phyloP scores from a whole-genome alignment of 139 green algal species.

The Haematococcus sp. region DNA sequence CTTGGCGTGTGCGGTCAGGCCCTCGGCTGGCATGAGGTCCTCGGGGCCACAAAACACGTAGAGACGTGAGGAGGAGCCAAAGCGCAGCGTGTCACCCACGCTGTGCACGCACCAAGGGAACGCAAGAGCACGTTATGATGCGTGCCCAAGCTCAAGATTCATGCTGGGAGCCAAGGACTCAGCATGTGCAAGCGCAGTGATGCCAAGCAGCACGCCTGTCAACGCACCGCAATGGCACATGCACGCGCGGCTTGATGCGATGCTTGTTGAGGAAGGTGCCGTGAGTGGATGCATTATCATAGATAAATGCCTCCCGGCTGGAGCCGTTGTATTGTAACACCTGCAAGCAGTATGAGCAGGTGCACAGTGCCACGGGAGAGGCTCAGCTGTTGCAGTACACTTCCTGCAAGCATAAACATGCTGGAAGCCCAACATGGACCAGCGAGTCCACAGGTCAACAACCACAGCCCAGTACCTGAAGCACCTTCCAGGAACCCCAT shows the following conservation, averaged over 20 bases:
- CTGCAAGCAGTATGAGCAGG: neutral
- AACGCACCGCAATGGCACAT: slow-evolving; percentile 55
- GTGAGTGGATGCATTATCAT: slow-evolving; percentile 82
- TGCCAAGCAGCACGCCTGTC: no score
- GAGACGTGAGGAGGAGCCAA: slow-evolving; percentile 79
- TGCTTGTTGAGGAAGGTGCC: slow-evolving; percentile 90
- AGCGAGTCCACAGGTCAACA: no score
- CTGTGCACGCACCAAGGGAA: no score
- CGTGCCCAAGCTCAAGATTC: neutral
- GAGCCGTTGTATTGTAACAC: slow-evolving; percentile 32
- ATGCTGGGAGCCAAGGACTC: no score
- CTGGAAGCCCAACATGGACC: no score
- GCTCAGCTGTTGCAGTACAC: neutral
- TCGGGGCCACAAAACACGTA: slow-evolving; percentile 79
- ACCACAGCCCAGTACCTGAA: no score
- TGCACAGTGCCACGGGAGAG: neutral
- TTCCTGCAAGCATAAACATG: no score
- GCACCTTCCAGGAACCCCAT: no score
- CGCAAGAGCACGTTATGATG: neutral
- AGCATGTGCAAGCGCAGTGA: no score
- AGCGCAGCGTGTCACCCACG: slow-evolving; percentile 82
- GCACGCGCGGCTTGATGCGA: slow-evolving; percentile 40
- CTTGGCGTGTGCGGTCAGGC: slow-evolving; percentile 53
- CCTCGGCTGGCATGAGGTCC: slow-evolving; percentile 87
- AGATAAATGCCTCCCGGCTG: slow-evolving; percentile 68